phyloP scores from a whole-genome alignment of 768 basidiomycete genomes.

The Tylopilus sp. region DNA sequence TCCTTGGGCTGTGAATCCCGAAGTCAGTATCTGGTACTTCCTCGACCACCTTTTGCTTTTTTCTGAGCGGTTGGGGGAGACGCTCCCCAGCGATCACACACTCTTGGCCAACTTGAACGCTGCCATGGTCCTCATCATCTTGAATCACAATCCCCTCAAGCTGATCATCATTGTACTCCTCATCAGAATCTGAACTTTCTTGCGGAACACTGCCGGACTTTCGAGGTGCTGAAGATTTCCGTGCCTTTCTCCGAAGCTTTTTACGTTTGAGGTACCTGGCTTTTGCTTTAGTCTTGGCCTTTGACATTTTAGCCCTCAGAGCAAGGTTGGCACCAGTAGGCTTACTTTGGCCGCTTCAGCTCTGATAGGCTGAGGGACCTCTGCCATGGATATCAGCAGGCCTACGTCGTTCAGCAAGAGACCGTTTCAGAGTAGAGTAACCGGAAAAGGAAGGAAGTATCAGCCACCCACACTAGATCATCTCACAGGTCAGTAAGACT shows the following conservation, averaged over 20 bases:
- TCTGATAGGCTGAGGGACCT: constrained; percentile 4
- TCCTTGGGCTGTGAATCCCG: too few relatives aligned
- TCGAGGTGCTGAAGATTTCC: constrained; percentile 31
- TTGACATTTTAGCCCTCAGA: constrained; percentile 1
- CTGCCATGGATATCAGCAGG: too few relatives aligned
- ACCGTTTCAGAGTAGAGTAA: too few relatives aligned
- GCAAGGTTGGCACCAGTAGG: neutral
- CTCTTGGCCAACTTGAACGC: constrained; percentile 8
- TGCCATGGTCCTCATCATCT: constrained; percentile 12
- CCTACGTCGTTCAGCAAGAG: too few relatives aligned
- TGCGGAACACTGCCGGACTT: constrained; percentile 21
- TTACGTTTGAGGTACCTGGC: constrained; percentile 71
- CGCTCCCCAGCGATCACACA: constrained; percentile 5
- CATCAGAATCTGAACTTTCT: constrained; percentile 21
- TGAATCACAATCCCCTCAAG: constrained; percentile 18
- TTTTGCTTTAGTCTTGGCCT: constrained; percentile 71
- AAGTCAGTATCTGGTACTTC: constrained; percentile 21
- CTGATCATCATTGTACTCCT: constrained; percentile 12
- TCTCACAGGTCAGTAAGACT: too few relatives aligned
- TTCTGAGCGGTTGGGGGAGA: constrained; percentile 35
- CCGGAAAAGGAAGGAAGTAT: neutral
- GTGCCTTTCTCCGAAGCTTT: constrained; percentile 58
- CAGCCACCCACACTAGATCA: too few relatives aligned
- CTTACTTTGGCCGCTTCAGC: constrained; percentile 20
- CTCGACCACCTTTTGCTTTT: constrained; percentile 40